phyloP scores from a whole-genome alignment of 305 asterid species.

The Rubia tinctorum region DNA sequence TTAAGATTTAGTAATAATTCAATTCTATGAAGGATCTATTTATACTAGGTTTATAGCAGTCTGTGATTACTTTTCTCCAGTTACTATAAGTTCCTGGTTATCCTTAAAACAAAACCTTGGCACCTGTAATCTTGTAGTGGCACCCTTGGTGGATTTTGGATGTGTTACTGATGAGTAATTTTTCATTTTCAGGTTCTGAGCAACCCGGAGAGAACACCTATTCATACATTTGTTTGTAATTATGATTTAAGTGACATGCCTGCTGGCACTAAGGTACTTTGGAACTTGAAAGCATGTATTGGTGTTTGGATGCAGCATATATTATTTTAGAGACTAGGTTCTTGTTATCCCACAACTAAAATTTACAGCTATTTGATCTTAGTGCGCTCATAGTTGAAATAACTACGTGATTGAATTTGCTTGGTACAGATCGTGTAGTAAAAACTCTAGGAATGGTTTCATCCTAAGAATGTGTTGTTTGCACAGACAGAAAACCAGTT shows the following conservation, averaged over 20 bases:
- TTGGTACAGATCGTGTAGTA: too few species aligned
- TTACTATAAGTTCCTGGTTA: background rate
- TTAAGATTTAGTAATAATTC: too few species aligned
- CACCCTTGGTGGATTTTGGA: background rate
- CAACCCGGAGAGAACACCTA: constrained; percentile 92
- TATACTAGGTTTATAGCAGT: background rate
- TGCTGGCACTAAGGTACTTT: constrained; percentile 81
- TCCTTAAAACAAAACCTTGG: background rate
- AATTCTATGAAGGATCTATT: background rate
- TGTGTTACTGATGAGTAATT: background rate
- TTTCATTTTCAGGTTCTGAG: constrained; percentile 66
- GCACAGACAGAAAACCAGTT: background rate
- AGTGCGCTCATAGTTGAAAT: too few species aligned
- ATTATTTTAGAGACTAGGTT: background rate
- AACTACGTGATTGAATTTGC: background rate
- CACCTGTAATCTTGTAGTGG: background rate
- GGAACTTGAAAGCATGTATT: background rate
- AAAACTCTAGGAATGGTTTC: too few species aligned
- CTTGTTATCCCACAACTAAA: background rate
- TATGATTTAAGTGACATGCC: constrained; percentile 98
- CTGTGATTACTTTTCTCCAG: background rate
- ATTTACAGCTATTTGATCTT: background rate
- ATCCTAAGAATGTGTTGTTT: too few species aligned
- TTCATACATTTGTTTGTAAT: constrained; percentile 86
- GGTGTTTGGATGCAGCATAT: background rate